Conservation (phyloP, 305 asterid genomes). For the Rubia occidens region DNA sequence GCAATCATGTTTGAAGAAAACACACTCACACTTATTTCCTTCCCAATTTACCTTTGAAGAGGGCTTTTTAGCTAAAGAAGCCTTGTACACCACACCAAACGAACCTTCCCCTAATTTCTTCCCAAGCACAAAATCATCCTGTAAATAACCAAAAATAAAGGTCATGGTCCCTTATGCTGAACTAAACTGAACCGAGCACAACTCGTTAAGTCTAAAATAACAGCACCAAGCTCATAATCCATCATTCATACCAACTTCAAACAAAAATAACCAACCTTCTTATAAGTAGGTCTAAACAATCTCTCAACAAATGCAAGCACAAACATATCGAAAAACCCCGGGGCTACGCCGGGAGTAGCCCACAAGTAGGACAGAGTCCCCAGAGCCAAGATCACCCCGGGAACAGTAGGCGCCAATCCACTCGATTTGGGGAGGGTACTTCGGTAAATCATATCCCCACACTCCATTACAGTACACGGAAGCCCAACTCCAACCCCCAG, state of each 20-base stretch:
- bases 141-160: constrained; percentile 18
- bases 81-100: constrained; percentile 77
- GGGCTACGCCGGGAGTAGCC: constrained; percentile 99
- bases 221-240: neutral
- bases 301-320: constrained; percentile 88
- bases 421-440: constrained; percentile 79
- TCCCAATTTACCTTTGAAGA: constrained; percentile 42
- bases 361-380: constrained; percentile 83
- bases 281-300: constrained; percentile 59
- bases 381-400: constrained; percentile 76
- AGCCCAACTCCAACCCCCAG: constrained; percentile 96
- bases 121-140: constrained; percentile 93
- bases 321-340: constrained; percentile 96
- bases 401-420: constrained; percentile 60
- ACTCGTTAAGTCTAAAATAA: neutral
- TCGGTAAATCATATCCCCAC: constrained; percentile 90
- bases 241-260: neutral
- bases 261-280: constrained; percentile 40
- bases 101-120: constrained; percentile 93
- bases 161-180: neutral
- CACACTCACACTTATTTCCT: neutral
- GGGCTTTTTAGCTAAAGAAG: constrained; percentile 50
- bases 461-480: constrained; percentile 96
- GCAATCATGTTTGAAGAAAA: neutral
- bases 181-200: neutral